Conservation (phyloP, 1,139 yeast species). For the Geotrichum reessii region DNA sequence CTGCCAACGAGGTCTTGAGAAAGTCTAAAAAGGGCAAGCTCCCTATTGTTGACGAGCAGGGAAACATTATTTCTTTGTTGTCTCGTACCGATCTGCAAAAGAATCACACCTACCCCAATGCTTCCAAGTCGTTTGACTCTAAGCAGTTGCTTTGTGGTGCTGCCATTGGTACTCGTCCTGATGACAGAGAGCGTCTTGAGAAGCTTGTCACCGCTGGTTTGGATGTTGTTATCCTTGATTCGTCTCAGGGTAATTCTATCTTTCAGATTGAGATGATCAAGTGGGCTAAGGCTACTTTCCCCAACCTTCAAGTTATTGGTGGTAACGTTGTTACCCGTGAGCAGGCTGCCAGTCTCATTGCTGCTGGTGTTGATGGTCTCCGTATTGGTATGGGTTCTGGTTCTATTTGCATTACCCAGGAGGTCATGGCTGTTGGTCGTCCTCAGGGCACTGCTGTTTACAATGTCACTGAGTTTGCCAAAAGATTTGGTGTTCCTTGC, state of each 20-base stretch:
- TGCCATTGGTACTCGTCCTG: constrained; percentile 89
- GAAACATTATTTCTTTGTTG: constrained; percentile 77
- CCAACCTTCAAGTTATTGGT: constrained; percentile 82
- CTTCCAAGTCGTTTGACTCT: constrained; percentile 87
- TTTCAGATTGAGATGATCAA: constrained; percentile 91
- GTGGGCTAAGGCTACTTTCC: constrained; percentile 79
- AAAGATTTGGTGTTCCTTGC: constrained; percentile 88
- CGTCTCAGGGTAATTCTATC: constrained; percentile 94
- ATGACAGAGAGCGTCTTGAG: constrained; percentile 78
- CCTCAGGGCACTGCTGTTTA: constrained; percentile 98
- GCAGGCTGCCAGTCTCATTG: constrained; percentile 93
- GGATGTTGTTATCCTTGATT: constrained; percentile 92
- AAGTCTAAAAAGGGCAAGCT: constrained; percentile 95
- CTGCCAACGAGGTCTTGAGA: constrained; percentile 88
- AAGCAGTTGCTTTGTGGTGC: constrained; percentile 99
- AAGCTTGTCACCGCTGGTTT: constrained; percentile 93
- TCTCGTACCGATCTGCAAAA: constrained; percentile 96
- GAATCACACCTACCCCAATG: constrained; percentile 88
- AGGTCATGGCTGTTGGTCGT: constrained; percentile 99
- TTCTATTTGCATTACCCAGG: constrained; percentile 97
- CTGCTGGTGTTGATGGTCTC: constrained; percentile 96
- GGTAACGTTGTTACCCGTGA: constrained; percentile 99
- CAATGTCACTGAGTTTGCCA: constrained; percentile 81
- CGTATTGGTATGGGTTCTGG: constrained; percentile 99
- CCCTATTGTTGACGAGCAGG: constrained; percentile 77